Evolutionary conservation across 225 moss, liverwort and hornwort genomes (phyloP), one percentile per base, ranked within the genome.

Genomic region (Bryoerythrophyllum caledonicum): DNA sequence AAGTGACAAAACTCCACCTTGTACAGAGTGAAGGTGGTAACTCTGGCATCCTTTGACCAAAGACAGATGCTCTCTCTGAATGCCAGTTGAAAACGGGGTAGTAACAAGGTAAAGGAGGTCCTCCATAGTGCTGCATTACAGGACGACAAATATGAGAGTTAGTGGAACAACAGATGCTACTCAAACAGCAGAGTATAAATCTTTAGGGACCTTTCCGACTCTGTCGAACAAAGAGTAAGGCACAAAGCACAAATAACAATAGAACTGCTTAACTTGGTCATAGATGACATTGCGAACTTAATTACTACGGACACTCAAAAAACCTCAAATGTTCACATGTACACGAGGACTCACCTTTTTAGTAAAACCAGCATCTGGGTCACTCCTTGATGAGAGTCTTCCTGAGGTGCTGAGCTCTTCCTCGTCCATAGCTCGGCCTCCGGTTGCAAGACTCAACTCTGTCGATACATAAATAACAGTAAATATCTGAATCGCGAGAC

Each of bases 21-120:
- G 82, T 48, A 73, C 94, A 76, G 24, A 99, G 82, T 65, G 90
- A 85, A 57, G 91, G 77, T 68, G 93, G 93, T 74, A 88, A 71
- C 81, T 94, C 91, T 75, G 90, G 90, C 79, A 82, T 79, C 59
- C 97, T 87, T 61, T 99, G 97, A 75, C 97, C 97, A 75, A 80
- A 94, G 64, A 93, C 74, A 67, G 85, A 76, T 60, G 86, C 80
- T 83, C 93, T 91, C 80, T 99, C 91, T 32, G 82, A 41, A 2
- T 79, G 83, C 97, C 97, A 99, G 74, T 84, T 99, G 78, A 90
- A 99, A 68, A 99, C 93, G 74, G 97, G 97, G 69, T 94, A 91
- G 80, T 93, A 99, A 62, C 91, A 91, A 43, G 90, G 94, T 65
- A 94, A 87, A 44, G 97, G 93, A 81, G 97, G 86, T 32, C 86